These are phyloP conservation scores for Puccinia polysora DNA, from an alignment of 1,284 basidiomycete genomes.

Conservation along the genomic window DNA sequence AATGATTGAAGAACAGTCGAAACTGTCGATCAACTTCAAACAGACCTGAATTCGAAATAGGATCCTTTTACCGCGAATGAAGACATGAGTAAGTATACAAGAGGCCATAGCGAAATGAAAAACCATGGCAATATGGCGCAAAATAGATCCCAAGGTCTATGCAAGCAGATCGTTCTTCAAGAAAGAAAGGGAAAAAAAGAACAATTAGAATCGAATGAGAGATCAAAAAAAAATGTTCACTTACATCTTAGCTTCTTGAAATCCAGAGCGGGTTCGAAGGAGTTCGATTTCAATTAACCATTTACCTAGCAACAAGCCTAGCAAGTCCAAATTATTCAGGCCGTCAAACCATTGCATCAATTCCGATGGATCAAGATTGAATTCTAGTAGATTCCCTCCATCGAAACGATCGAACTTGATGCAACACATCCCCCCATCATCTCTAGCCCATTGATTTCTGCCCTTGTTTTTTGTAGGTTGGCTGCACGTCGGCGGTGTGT, in stretches of 20 bases:
- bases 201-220: background rate
- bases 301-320: background rate
- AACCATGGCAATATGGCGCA: no score
- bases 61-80: constrained; percentile 9
- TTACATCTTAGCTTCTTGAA: constrained; percentile 38
- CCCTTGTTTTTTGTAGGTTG: background rate
- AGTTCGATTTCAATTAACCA: constrained; percentile 27
- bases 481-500: background rate
- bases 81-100: no score
- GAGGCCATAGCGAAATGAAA: background rate
- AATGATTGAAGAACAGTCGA: constrained; percentile 17
- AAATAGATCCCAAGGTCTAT: no score
- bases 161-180: no score
- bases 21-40: constrained; percentile 17
- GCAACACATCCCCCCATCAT: constrained; percentile 16
- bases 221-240: background rate
- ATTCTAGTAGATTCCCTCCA: background rate
- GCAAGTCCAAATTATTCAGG: constrained; percentile 5
- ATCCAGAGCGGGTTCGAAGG: constrained; percentile 8
- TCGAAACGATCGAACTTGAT: background rate
- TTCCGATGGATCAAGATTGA: constrained; percentile 6
- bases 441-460: constrained; percentile 15
- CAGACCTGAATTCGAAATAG: constrained; percentile 28
- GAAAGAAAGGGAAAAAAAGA: background rate
- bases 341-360: constrained; percentile 18